Evolutionary conservation across 495 filamentous ascomycete genomes (phyloP).

Genomic region (Neurospora hispaniola): DNA sequence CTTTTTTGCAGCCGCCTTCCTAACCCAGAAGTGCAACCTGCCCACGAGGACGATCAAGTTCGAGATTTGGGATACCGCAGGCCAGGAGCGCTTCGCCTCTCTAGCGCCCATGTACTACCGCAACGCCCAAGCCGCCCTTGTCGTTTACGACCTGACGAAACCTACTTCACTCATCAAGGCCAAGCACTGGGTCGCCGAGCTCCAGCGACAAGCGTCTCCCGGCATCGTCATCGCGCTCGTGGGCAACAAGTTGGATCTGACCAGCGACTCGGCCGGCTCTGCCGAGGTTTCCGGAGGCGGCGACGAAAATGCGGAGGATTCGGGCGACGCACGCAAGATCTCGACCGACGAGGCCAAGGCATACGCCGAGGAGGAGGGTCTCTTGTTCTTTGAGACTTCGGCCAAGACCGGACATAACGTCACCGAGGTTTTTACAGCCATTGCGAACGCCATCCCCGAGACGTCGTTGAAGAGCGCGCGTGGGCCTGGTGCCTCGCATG

Average conservation of each 20-base stretch:
- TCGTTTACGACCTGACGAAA: slow-evolving; percentile 98
- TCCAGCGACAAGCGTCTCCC: slow-evolving; percentile 93
- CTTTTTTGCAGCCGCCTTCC: slow-evolving; percentile 65
- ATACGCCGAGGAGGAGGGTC: slow-evolving; percentile 88
- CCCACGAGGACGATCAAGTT: slow-evolving; percentile 97
- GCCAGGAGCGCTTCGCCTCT: slow-evolving; percentile 94
- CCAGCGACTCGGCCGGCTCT: slow-evolving; percentile 39
- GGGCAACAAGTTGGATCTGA: slow-evolving; percentile 93
- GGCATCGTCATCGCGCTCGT: slow-evolving; percentile 97
- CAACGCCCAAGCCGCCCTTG: slow-evolving; percentile 95
- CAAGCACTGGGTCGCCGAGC: slow-evolving; percentile 96
- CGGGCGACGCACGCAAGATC: slow-evolving; percentile 77
- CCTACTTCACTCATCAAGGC: slow-evolving; percentile 91
- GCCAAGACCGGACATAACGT: slow-evolving; percentile 94
- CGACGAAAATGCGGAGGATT: slow-evolving; percentile 38
- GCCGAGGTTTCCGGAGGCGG: slow-evolving; percentile 29
- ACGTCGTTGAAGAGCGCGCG: slow-evolving; percentile 83
- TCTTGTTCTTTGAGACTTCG: slow-evolving; percentile 95
- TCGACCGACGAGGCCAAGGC: slow-evolving; percentile 76
- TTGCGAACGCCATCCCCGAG: slow-evolving; percentile 94
- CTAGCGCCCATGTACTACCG: slow-evolving; percentile 99
- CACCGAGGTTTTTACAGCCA: slow-evolving; percentile 93
- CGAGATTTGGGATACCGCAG: slow-evolving; percentile 99
- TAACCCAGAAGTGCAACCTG: slow-evolving; percentile 96
- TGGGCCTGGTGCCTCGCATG: slow-evolving; percentile 50